Percentiles rank a stretch among this genome's conserved stretches.
Evolutionary conservation across 306 rosid genomes (phyloP).

Genomic region (Lathyrus tuberosus): DNA sequence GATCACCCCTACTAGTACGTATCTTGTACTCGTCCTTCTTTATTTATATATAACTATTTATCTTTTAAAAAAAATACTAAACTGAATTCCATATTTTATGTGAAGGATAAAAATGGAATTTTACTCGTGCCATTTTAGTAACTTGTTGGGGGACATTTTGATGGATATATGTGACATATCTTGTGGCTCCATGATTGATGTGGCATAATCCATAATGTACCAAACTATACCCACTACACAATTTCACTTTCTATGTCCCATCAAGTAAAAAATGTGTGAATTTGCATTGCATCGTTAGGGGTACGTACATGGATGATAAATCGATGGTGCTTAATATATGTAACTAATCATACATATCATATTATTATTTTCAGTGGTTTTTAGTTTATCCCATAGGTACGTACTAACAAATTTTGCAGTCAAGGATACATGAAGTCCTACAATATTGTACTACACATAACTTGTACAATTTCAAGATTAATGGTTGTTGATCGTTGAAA

Average conservation of each 20-base stretch:
- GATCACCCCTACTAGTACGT: too few relatives aligned
- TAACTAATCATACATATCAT: too few relatives aligned
- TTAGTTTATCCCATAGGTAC: not conserved
- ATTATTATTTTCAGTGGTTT: too few relatives aligned
- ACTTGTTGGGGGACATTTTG: not conserved
- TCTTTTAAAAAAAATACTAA: too few relatives aligned
- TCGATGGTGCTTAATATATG: too few relatives aligned
- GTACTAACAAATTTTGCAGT: not conserved
- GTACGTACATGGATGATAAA: not conserved
- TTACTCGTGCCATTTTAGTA: too few relatives aligned
- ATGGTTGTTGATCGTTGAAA: not conserved
- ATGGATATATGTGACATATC: slow-evolving; percentile 2
- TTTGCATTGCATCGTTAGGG: not conserved
- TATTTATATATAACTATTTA: too few relatives aligned
- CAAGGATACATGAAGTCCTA: not conserved
- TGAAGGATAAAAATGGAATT: too few relatives aligned
- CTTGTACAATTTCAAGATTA: not conserved
- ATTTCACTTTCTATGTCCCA: not conserved
- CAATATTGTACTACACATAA: not conserved
- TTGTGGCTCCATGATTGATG: not conserved
- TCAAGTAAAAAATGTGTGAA: not conserved
- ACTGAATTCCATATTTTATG: not conserved
- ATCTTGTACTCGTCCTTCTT: too few relatives aligned
- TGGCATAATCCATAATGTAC: not conserved
- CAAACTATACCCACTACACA: not conserved